Conservation (phyloP, 331 rosid genomes). For the Pyrus hybrid region DNA sequence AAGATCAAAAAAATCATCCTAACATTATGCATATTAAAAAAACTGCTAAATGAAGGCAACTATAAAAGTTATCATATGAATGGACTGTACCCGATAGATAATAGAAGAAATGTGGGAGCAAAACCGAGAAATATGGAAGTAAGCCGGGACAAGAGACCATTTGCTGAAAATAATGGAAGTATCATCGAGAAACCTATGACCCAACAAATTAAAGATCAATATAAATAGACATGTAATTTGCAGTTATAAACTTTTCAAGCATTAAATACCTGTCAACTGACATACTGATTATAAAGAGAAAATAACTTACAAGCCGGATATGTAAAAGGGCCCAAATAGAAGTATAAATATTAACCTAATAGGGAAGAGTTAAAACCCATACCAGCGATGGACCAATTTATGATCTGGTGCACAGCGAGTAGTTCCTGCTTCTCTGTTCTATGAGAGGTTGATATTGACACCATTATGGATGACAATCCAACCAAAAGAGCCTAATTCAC, state of each 20-base stretch:
- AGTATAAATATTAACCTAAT: neutral
- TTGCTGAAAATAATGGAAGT: conserved; percentile 71
- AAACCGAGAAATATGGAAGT: conserved; percentile 84
- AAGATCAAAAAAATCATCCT: neutral
- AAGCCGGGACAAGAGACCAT: conserved; percentile 67
- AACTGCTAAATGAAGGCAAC: neutral
- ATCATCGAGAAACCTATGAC: conserved; percentile 60
- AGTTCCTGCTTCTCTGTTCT: conserved; percentile 64
- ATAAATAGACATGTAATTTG: conserved; percentile 13
- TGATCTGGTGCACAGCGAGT: conserved; percentile 55
- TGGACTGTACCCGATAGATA: conserved; percentile 71
- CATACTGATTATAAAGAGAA: neutral
- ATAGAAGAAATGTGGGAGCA: conserved; percentile 84
- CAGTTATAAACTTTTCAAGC: conserved; percentile 5
- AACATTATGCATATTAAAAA: neutral
- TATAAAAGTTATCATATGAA: neutral
- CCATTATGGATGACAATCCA: conserved; percentile 70
- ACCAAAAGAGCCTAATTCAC: conserved; percentile 57
- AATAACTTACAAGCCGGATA: neutral
- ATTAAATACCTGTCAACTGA: neutral
- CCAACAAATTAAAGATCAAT: conserved; percentile 17
- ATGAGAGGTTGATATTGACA: conserved; percentile 65
- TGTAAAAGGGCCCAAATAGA: neutral
- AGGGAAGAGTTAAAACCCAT: conserved; percentile 23
- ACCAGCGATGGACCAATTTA: conserved; percentile 77